Evolutionary conservation across 2,329 filamentous ascomycete species (phyloP).

Genomic region (Teratosphaeria viscida): DNA sequence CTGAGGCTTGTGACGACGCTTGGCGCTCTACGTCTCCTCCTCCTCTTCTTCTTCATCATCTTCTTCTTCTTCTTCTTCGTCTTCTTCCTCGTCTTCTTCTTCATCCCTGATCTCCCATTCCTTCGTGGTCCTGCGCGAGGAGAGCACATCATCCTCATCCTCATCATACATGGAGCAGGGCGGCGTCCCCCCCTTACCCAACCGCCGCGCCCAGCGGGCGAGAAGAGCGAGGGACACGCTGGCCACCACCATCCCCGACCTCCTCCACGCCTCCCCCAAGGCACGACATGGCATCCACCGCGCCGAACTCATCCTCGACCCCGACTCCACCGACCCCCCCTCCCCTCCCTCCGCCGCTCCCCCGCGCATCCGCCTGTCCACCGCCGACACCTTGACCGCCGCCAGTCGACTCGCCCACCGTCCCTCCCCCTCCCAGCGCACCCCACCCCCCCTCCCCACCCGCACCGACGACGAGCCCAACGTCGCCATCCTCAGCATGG

Average conservation of each 20-base stretch:
- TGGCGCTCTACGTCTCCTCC: no score
- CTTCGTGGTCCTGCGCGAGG: background rate
- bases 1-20: no score
- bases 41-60: no score
- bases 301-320: conserved; percentile 40
- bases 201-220: conserved; percentile 17
- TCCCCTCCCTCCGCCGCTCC: background rate
- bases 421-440: conserved; percentile 13
- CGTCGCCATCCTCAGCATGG: conserved; percentile 53
- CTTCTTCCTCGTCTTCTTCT: no score
- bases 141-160: background rate
- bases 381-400: conserved; percentile 45
- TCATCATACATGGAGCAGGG: background rate
- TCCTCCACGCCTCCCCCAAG: conserved; percentile 44
- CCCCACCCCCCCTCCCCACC: conserved; percentile 8
- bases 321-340: conserved; percentile 8
- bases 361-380: conserved; percentile 36
- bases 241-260: conserved; percentile 48
- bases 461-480: conserved; percentile 22
- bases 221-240: conserved; percentile 41
- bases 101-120: background rate
- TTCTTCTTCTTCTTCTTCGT: no score
- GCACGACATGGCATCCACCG: conserved; percentile 45
- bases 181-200: background rate
- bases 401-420: conserved; percentile 27